Evolutionary conservation across 2,329 filamentous ascomycete species (phyloP).

Genomic region (Xylaria sp.): DNA sequence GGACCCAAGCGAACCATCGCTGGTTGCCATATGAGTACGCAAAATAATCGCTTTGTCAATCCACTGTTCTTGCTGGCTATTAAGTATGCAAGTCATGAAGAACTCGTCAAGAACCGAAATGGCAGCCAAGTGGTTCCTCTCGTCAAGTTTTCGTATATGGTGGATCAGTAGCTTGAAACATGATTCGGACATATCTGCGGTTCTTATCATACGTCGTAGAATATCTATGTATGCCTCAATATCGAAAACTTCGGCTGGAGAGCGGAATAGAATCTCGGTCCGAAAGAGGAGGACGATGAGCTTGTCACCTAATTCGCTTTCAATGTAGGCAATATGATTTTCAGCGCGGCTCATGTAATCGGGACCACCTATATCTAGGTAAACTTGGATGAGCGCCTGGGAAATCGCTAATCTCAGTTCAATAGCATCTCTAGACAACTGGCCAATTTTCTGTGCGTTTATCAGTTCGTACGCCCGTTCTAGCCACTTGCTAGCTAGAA

Average conservation of each 20-base stretch:
- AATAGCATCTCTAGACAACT: conserved; percentile 66
- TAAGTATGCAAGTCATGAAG: conserved; percentile 65
- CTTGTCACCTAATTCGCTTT: conserved; percentile 70
- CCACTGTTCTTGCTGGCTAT: conserved; percentile 64
- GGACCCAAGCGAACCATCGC: conserved; percentile 51
- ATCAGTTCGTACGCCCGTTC: conserved; percentile 72
- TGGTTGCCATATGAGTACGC: conserved; percentile 72
- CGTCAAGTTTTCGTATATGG: conserved; percentile 72
- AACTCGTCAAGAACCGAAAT: conserved; percentile 70
- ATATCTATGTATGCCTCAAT: conserved; percentile 60
- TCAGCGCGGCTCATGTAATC: conserved; percentile 63
- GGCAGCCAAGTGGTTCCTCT: conserved; percentile 61
- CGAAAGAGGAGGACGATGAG: conserved; percentile 73
- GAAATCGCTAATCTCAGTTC: conserved; percentile 74
- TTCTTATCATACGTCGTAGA: conserved; percentile 69
- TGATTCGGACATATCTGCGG: conserved; percentile 67
- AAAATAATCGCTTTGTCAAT: conserved; percentile 76
- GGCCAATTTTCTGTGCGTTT: conserved; percentile 63
- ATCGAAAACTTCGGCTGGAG: conserved; percentile 60
- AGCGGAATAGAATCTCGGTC: conserved; percentile 70
- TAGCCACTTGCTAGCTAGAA: conserved; percentile 76
- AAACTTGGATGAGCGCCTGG: conserved; percentile 68
- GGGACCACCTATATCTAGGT: conserved; percentile 59
- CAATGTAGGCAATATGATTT: conserved; percentile 68
- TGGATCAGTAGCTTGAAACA: conserved; percentile 74